Base-by-base conservation (phyloP, 495 filamentous ascomycete genomes). In the Penicillium coffeae region DNA sequence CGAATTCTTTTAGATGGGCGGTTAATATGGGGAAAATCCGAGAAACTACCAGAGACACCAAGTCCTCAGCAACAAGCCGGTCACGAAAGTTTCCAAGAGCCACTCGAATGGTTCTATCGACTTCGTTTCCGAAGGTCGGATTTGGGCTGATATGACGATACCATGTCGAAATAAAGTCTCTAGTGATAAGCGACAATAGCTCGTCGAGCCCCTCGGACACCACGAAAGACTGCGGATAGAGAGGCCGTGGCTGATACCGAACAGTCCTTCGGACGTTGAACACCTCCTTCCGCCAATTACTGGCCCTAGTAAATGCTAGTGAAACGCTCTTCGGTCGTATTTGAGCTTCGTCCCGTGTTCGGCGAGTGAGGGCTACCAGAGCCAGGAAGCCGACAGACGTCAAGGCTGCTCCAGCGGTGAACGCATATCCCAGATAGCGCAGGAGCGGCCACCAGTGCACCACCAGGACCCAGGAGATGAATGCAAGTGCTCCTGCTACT, bases 161-260 rank as follows among this genome's bases (percentile, higher is more conserved):
- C 93, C 93, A 99, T 9, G 84, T 84, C 27, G 76, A 79, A 32
- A 99, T 79, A 62, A 95, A 96, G 62, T 96, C 90, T 36, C 89
- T 80, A 38, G 88, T 72, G 44, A 95, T 78, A 30, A 87, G 73
- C 19, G 84, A 79, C 27, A 99, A 75, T 20, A 97, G 66, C 42
- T 84, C 82, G 66, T 97, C 90, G 47, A 96, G 69, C 19, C 82
- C 83, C 55, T 83, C 83, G 5, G 90, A 95, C 16, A 97, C 81
- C 39, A 84, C 74, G 47, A 85, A 84, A 1, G 88, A 94, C 42
- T 86, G 76, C 46, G 87, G 81, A 56, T 88, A 94, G 38, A 97
- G 76, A 12, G 86, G 81, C 21, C 65, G 55, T 13, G 71, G 70
- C 40, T 75, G 67, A 57, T 83, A 83, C 22, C 62, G 60, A 12